These are phyloP conservation scores for Penicillium pulvis DNA, from an alignment of 495 filamentous ascomycete species.

Conservation along the genomic window DNA sequence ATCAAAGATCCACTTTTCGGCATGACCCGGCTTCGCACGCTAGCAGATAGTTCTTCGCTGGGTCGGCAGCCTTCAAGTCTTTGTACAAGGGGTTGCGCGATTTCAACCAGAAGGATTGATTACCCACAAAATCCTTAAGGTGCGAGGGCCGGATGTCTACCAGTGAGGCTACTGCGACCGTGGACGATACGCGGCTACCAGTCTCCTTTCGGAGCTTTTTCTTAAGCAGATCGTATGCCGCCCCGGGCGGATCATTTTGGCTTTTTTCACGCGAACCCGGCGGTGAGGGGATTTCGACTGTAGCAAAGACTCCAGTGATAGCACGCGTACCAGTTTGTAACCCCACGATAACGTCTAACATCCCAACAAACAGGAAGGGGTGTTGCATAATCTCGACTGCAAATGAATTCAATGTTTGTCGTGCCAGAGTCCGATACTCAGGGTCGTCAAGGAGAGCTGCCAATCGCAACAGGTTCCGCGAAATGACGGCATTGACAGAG, in stretches of 20 bases:
- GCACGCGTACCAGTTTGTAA: constrained; percentile 59
- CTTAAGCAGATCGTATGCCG: constrained; percentile 40
- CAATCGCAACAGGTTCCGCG: constrained; percentile 81
- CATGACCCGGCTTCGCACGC: constrained; percentile 56
- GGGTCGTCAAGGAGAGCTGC: constrained; percentile 68
- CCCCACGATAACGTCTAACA: constrained; percentile 75
- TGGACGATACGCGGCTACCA: constrained; percentile 41
- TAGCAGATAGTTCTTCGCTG: constrained; percentile 46
- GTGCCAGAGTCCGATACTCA: constrained; percentile 62
- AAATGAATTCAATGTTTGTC: constrained; percentile 78
- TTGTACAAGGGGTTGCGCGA: constrained; percentile 50
- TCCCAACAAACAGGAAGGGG: constrained; percentile 80
- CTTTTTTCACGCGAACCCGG: constrained; percentile 20
- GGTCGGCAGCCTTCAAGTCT: constrained; percentile 42
- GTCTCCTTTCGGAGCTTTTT: constrained; percentile 43
- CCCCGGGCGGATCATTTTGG: constrained; percentile 30
- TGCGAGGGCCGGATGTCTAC: constrained; percentile 44
- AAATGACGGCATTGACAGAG: constrained; percentile 81
- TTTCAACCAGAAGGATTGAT: constrained; percentile 55
- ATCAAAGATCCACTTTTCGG: constrained; percentile 36
- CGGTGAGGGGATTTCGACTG: constrained; percentile 22
- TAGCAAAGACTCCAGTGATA: constrained; percentile 44
- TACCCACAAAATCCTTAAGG: constrained; percentile 53
- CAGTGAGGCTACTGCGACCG: constrained; percentile 36
- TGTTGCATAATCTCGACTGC: constrained; percentile 89